Conservation (phyloP, 2,329 filamentous ascomycete species). For the Emydomyces testavorans region DNA sequence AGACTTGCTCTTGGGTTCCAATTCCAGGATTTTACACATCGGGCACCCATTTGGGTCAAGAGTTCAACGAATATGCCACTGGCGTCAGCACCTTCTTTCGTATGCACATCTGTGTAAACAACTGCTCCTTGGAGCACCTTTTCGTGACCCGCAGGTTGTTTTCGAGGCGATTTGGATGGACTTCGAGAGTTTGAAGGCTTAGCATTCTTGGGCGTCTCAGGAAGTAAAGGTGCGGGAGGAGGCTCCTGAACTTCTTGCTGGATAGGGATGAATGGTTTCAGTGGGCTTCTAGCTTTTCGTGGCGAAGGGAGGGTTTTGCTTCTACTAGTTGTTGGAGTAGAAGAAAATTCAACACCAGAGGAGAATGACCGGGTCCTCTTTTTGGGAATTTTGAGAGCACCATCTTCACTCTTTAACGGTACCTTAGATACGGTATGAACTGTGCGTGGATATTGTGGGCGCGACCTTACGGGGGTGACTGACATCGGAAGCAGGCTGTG, state of each 20-base stretch:
- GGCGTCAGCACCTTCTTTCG: slow-evolving; percentile 67
- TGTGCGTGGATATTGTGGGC: slow-evolving; percentile 39
- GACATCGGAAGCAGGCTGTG: slow-evolving; percentile 27
- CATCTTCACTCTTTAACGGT: slow-evolving; percentile 54
- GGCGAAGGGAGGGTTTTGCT: slow-evolving; percentile 22
- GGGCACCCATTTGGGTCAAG: slow-evolving; percentile 68
- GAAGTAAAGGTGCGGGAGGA: slow-evolving; percentile 9
- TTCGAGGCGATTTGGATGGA: slow-evolving; percentile 20
- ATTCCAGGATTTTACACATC: slow-evolving; percentile 62
- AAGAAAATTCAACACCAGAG: slow-evolving; percentile 31
- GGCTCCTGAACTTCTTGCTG: slow-evolving; percentile 3
- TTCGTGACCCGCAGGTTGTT: slow-evolving; percentile 14
- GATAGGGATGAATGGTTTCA: slow-evolving; percentile 11
- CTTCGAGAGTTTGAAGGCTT: slow-evolving; percentile 14
- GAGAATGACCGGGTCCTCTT: slow-evolving; percentile 44
- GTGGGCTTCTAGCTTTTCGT: slow-evolving; percentile 12
- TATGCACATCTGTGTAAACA: slow-evolving; percentile 74
- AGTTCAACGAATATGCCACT: slow-evolving; percentile 72
- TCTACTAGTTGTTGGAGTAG: slow-evolving; percentile 23
- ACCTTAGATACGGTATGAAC: slow-evolving; percentile 68
- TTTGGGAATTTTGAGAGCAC: slow-evolving; percentile 36
- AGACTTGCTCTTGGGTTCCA: slow-evolving; percentile 52
- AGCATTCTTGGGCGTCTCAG: slow-evolving; percentile 13
- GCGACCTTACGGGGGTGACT: slow-evolving; percentile 45
- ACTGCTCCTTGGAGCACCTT: slow-evolving; percentile 56